These are phyloP conservation scores for Penicillium alfredii DNA, from an alignment of 495 filamentous ascomycete genomes.

Conservation along the genomic window DNA sequence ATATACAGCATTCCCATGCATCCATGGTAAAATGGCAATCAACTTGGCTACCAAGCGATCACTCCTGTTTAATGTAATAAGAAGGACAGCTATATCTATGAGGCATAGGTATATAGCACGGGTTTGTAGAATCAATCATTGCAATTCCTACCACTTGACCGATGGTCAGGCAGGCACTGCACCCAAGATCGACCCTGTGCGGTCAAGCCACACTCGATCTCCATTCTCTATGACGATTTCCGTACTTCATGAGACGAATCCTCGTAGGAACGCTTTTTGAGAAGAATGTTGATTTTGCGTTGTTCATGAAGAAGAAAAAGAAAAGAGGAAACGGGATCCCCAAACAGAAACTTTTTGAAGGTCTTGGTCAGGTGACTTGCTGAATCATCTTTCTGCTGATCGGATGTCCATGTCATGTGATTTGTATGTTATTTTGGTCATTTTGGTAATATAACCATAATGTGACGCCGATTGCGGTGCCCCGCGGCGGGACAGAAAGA, in stretches of 20 bases:
- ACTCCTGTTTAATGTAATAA: no score
- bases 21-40: no score
- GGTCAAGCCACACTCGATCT: conserved; percentile 39
- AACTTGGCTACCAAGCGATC: no score
- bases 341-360: conserved; percentile 16
- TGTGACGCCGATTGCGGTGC: conserved; percentile 21
- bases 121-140: conserved; percentile 62
- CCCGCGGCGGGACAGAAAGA: conserved; percentile 23
- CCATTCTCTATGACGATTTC: conserved; percentile 63
- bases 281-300: conserved; percentile 62
- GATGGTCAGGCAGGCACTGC: conserved; percentile 48
- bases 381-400: conserved; percentile 5
- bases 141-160: conserved; percentile 53
- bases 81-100: no score
- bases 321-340: conserved; percentile 21
- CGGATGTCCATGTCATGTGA: no score
- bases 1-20: no score
- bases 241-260: conserved; percentile 52
- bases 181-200: conserved; percentile 61
- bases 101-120: no score
- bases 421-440: no score
- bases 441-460: background rate
- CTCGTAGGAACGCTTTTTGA: conserved; percentile 59
- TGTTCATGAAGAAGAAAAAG: conserved; percentile 55
- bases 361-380: conserved; percentile 9